These are phyloP conservation scores for Crataegus laevigata DNA, from an alignment of 306 rosid genomes.

Conservation along the genomic window DNA sequence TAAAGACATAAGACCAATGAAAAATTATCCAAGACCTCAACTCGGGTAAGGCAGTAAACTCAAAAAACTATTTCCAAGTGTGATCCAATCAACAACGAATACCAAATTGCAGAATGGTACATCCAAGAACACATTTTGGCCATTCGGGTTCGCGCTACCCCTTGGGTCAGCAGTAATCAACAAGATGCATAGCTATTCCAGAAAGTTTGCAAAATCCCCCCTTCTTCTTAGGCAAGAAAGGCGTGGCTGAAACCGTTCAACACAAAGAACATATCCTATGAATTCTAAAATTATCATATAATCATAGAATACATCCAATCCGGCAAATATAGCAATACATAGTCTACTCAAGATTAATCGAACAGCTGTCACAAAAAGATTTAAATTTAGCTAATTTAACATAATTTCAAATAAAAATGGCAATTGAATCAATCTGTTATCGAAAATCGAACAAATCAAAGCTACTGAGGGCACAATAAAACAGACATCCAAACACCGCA, in stretches of 20 bases:
- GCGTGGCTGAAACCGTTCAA: neutral
- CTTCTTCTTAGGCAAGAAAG: neutral
- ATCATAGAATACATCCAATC: neutral
- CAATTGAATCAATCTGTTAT: neutral
- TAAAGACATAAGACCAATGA: neutral
- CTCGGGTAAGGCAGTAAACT: neutral
- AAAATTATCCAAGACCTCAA: neutral
- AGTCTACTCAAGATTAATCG: neutral
- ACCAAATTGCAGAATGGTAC: neutral
- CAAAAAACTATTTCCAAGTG: neutral
- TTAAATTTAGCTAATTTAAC: neutral
- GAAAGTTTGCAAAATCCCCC: neutral
- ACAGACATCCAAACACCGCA: neutral
- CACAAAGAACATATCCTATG: no score
- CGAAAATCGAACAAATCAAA: neutral
- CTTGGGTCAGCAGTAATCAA: neutral
- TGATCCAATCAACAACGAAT: neutral
- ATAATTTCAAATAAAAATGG: neutral
- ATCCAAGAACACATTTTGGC: neutral
- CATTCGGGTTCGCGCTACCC: neutral
- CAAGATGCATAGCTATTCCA: neutral
- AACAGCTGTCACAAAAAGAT: neutral
- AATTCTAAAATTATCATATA: neutral
- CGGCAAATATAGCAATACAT: neutral
- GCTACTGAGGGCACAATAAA: neutral